These are phyloP conservation scores for Leucaena leucocephala DNA, from an alignment of 306 rosid species.

Conservation along the genomic window DNA sequence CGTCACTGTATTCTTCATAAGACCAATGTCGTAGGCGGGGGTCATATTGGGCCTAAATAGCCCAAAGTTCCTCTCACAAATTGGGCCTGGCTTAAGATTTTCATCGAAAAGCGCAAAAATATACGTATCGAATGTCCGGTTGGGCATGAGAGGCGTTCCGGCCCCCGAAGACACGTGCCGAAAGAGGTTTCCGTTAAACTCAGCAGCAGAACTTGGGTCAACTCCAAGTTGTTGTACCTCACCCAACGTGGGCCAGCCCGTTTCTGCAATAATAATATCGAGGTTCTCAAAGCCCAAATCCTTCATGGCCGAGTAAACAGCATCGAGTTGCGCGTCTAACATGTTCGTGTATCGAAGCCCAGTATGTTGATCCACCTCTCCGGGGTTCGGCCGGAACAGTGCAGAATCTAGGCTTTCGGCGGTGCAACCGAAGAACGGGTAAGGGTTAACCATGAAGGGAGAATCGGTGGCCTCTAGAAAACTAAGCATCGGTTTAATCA, in stretches of 20 bases:
- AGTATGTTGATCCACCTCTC: conserved; percentile 54
- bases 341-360: conserved; percentile 59
- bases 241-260: conserved; percentile 68
- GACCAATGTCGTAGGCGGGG: conserved; percentile 53
- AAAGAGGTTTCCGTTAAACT: conserved; percentile 52
- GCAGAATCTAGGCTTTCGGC: conserved; percentile 56
- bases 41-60: conserved; percentile 65
- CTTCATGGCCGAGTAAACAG: conserved; percentile 56
- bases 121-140: conserved; percentile 71
- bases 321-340: conserved; percentile 85
- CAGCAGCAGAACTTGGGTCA: conserved; percentile 44
- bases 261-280: conserved; percentile 63
- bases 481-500: conserved; percentile 68
- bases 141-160: conserved; percentile 82
- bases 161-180: conserved; percentile 49
- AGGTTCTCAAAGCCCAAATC: conserved; percentile 52
- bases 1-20: conserved; percentile 46
- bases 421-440: conserved; percentile 66
- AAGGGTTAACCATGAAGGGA: conserved; percentile 77
- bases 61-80: conserved; percentile 69
- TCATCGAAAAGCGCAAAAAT: conserved; percentile 74
- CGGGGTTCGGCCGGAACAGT: conserved; percentile 56
- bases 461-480: conserved; percentile 62
- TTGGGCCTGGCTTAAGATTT: conserved; percentile 74
- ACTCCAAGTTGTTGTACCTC: conserved; percentile 55